Evolutionary conservation across 192 early-diverging fungal species (phyloP).

Genomic region (Backusella liffmaniae): DNA sequence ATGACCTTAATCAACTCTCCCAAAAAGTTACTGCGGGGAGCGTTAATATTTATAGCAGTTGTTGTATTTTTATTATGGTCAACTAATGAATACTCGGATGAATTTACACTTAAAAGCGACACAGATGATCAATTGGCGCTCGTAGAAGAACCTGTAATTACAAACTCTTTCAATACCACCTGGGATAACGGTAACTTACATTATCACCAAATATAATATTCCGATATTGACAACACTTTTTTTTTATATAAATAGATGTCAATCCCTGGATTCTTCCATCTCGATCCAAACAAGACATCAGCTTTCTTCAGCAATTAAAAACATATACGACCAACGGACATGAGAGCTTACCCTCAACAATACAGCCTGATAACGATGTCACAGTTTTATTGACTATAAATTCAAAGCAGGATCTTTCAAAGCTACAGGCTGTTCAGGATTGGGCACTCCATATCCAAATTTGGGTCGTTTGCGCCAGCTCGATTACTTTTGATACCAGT

Average conservation of each 20-base stretch:
- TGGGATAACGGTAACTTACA: background rate
- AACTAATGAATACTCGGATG: conserved; percentile 7
- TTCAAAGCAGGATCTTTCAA: background rate
- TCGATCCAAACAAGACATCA: background rate
- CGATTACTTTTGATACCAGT: background rate
- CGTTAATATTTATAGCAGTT: background rate
- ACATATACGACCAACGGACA: conserved; percentile 7
- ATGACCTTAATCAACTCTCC: background rate
- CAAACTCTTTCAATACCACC: conserved; percentile 6
- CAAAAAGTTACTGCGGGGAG: background rate
- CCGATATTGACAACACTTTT: background rate
- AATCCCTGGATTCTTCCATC: conserved; percentile 1
- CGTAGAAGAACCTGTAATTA: background rate
- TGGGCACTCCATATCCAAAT: background rate
- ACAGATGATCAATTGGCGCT: conserved; percentile 1
- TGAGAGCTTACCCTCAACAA: background rate
- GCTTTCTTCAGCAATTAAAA: conserved; percentile 1
- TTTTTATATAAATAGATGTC: background rate
- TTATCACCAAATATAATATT: background rate
- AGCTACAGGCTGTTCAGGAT: background rate
- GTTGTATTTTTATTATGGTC: background rate
- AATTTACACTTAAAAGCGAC: conserved; percentile 1
- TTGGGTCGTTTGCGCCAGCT: background rate
- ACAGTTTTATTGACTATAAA: conserved; percentile 9
- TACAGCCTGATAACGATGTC: background rate